Conservation (phyloP, 1,284 basidiomycete species). For the Rhodotorula mucilaginosa region DNA sequence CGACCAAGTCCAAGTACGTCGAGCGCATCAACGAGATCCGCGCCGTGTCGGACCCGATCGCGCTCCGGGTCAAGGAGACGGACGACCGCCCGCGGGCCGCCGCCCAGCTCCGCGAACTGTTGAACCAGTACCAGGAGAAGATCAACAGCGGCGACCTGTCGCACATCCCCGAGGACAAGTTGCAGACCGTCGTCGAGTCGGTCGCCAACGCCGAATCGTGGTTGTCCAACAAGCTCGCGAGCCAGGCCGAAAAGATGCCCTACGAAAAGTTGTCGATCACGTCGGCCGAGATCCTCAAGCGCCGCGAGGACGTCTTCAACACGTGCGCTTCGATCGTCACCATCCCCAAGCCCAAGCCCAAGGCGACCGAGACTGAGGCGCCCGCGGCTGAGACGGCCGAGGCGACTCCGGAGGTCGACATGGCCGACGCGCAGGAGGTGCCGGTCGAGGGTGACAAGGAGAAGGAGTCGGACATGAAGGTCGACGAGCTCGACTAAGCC, state of each 20-base stretch:
- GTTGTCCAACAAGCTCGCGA: slow-evolving; percentile 80
- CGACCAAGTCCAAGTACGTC: slow-evolving; percentile 85
- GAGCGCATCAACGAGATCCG: slow-evolving; percentile 73
- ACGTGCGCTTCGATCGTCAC: slow-evolving; percentile 51
- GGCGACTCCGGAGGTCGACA: slow-evolving; percentile 52
- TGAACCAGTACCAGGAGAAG: slow-evolving; percentile 76
- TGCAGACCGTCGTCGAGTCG: slow-evolving; percentile 54
- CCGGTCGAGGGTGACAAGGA: slow-evolving; percentile 51
- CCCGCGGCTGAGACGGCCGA: slow-evolving; percentile 54
- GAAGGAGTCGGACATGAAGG: slow-evolving; percentile 49
- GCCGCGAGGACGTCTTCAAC: slow-evolving; percentile 65
- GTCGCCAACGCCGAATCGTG: slow-evolving; percentile 77
- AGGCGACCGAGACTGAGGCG: slow-evolving; percentile 50
- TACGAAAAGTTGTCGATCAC: slow-evolving; percentile 79
- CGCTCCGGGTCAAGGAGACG: slow-evolving; percentile 71
- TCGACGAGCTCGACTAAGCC: slow-evolving; percentile 36
- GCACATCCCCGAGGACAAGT: slow-evolving; percentile 84
- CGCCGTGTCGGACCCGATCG: slow-evolving; percentile 76
- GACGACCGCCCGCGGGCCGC: slow-evolving; percentile 74
- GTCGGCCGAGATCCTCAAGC: slow-evolving; percentile 75
- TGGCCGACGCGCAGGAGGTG: slow-evolving; percentile 51
- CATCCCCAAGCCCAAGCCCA: slow-evolving; percentile 72
- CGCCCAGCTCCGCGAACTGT: slow-evolving; percentile 72
- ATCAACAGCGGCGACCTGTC: slow-evolving; percentile 74
- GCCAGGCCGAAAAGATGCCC: slow-evolving; percentile 81